Conservation (phyloP, 805 yeast species). For the Kurtzmaniella fragi region DNA sequence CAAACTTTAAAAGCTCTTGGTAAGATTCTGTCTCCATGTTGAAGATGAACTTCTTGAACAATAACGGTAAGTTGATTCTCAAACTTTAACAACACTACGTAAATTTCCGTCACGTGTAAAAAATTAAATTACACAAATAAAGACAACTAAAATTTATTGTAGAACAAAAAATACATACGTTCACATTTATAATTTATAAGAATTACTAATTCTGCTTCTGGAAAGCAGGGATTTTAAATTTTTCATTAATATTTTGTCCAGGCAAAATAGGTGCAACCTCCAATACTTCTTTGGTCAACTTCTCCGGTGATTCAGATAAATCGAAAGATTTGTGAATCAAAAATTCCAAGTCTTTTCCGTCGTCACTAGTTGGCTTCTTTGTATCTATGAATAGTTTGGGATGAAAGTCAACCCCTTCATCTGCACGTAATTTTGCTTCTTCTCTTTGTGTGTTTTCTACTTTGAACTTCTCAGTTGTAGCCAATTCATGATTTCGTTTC, state of each 20-base stretch:
- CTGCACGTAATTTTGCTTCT: constrained; percentile 65
- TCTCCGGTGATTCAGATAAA: constrained; percentile 45
- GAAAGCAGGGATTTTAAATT: constrained; percentile 65
- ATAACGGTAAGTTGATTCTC: no score
- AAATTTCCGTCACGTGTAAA: not conserved
- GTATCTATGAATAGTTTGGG: constrained; percentile 64
- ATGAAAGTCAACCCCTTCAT: constrained; percentile 73
- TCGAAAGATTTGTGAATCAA: constrained; percentile 56
- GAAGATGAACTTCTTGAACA: not conserved
- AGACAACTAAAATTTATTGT: not conserved
- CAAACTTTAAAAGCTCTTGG: constrained; percentile 6
- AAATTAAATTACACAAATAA: not conserved
- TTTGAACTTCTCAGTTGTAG: constrained; percentile 82
- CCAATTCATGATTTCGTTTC: constrained; percentile 68
- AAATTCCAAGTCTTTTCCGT: constrained; percentile 48
- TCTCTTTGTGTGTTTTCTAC: constrained; percentile 86
- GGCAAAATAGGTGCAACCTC: constrained; percentile 77
- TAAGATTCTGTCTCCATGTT: constrained; percentile 9
- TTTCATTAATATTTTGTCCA: constrained; percentile 64
- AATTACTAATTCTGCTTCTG: constrained; percentile 30
- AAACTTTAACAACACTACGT: no score
- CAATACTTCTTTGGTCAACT: constrained; percentile 51
- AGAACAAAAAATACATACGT: not conserved
- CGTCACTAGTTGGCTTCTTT: constrained; percentile 4
- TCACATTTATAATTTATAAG: not conserved